These are phyloP conservation scores for Circinella umbellata DNA, from an alignment of 371 early-diverging fungal species.

Conservation along the genomic window DNA sequence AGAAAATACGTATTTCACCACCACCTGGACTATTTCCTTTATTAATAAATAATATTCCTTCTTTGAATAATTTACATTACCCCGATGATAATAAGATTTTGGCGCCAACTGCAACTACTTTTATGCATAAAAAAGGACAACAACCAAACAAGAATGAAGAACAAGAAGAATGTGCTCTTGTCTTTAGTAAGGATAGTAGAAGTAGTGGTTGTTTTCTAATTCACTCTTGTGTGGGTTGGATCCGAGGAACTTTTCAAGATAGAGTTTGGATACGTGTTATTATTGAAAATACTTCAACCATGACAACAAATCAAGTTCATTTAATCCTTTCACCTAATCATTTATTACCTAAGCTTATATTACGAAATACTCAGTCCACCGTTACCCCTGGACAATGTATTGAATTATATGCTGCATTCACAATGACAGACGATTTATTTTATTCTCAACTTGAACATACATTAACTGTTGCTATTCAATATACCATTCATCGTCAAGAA, in stretches of 20 bases:
- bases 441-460: neutral
- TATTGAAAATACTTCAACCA: neutral
- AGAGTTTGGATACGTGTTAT: constrained; percentile 3
- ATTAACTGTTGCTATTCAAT: neutral
- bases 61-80: neutral
- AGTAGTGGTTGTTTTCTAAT: constrained; percentile 2
- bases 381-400: neutral
- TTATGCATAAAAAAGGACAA: neutral
- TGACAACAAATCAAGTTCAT: neutral
- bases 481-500: neutral
- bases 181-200: too few relatives aligned
- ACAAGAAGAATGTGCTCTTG: neutral
- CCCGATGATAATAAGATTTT: neutral
- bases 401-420: constrained; percentile 14
- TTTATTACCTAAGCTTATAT: neutral
- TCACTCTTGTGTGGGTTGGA: constrained; percentile 15
- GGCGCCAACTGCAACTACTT: neutral
- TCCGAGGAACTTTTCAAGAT: constrained; percentile 5
- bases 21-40: constrained; percentile 23
- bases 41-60: neutral
- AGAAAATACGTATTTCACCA: constrained; percentile 6
- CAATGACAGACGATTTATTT: constrained; percentile 2
- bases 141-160: constrained; percentile 2
- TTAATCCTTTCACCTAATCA: neutral
- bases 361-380: neutral